Conservation (phyloP, 192 early-diverging fungal genomes). For the Thoreauomyces humboldtii region DNA sequence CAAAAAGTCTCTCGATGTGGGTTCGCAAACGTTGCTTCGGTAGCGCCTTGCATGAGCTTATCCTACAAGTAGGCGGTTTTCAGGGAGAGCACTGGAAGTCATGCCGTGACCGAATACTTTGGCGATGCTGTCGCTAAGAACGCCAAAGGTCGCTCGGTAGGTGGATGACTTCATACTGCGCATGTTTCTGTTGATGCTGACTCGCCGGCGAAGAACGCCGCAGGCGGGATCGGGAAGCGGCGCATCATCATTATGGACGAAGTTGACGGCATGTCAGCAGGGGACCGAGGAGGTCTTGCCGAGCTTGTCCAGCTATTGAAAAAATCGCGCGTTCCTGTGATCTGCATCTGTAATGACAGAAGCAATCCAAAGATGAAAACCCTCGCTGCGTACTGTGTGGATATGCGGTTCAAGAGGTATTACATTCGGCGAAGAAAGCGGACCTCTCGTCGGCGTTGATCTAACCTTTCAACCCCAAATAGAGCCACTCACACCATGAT, state of each 20-base stretch:
- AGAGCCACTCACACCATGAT: no score
- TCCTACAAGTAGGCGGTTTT: slow-evolving; percentile 51
- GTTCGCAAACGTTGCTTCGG: neutral
- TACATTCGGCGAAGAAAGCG: no score
- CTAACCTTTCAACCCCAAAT: no score
- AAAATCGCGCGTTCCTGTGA: slow-evolving; percentile 88
- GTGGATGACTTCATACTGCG: no score
- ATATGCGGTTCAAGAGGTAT: slow-evolving; percentile 83
- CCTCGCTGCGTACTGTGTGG: slow-evolving; percentile 79
- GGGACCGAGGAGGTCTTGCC: slow-evolving; percentile 87
- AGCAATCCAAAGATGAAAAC: slow-evolving; percentile 80
- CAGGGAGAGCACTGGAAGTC: slow-evolving; percentile 51
- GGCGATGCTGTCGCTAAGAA: slow-evolving; percentile 3
- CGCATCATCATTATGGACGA: slow-evolving; percentile 96
- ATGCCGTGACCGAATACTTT: slow-evolving; percentile 58
- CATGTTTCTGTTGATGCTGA: no score
- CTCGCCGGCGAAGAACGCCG: no score
- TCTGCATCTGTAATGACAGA: slow-evolving; percentile 98
- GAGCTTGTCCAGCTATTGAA: slow-evolving; percentile 91
- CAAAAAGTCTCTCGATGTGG: slow-evolving; percentile 80
- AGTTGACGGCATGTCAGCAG: slow-evolving; percentile 97
- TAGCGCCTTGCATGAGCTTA: neutral
- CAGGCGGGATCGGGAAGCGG: slow-evolving; percentile 14
- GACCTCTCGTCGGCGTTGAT: no score
- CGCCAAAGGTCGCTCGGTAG: neutral